Evolutionary conservation across 331 rosid species (phyloP), one percentile per base, ranked within the genome.

Genomic region (Arachis monticola): DNA sequence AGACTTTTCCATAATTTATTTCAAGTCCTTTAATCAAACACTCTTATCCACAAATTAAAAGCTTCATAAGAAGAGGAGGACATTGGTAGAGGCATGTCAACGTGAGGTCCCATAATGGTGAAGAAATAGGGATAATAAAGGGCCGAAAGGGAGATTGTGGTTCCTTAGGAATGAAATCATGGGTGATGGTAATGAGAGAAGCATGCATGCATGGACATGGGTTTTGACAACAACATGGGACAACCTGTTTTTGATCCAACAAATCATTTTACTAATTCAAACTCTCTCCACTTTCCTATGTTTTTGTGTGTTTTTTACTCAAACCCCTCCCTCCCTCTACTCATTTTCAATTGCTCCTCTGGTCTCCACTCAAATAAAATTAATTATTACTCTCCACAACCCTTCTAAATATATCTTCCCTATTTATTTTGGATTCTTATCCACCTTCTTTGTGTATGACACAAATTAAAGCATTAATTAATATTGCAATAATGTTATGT

Each of bases 211-310:
- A 74, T 80, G 57, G 31, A 85, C 79, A 74, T 80, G 48, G 31
- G 73, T 11, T 79, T 73, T 60, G 72, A 80, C 73, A 79, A 72
- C 76, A 82, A 85, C 78, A 82, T 86, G 84, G 85, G 91, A 88
- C 90, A 84, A 74, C 87, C 89, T 86, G 88, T 83, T 83, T 10
- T 60, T 80, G 75, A 86, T 82, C 67, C 47, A 64, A 11, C 4
- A 73, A 69, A 77, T 77, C 76, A 80, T 81, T 72, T 79, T 48
- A 70, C 72, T 69, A 74, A 74, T 74, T 80, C 7, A 80, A 76
- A 57, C 69, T 61, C 59, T 77, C 8, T 78, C 2, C 7, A 56
- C 80, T 82, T 82, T 70, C 61, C 10, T 76, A 70, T 68, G 65
- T 77, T 73, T 80, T 70, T 66, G 10, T 76, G 74, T 73, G 65